Evolutionary conservation across 345 rosid genomes (phyloP).

Genomic region (Citropsis articulata): DNA sequence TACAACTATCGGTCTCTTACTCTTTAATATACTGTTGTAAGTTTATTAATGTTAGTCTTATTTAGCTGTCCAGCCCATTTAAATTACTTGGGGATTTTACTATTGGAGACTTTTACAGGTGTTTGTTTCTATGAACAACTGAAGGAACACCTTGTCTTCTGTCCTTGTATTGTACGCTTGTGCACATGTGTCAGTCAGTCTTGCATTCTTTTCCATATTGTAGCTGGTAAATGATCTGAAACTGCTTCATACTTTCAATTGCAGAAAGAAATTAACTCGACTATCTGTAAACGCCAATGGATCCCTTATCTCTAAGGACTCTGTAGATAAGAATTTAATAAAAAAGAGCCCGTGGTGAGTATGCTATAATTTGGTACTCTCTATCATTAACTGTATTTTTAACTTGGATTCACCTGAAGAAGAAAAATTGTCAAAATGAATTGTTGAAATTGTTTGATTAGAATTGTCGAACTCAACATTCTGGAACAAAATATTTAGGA

Average conservation of each 20-base stretch:
- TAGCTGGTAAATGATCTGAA: neutral
- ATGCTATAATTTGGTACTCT: neutral
- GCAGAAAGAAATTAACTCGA: slow-evolving; percentile 74
- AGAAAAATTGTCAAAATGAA: neutral
- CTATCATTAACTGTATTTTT: neutral
- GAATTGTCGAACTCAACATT: neutral
- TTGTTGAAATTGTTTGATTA: neutral
- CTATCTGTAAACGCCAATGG: slow-evolving; percentile 77
- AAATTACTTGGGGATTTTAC: neutral
- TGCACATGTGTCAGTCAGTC: neutral
- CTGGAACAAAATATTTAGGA: neutral
- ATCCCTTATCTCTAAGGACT: slow-evolving; percentile 56
- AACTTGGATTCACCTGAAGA: neutral
- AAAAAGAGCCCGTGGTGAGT: slow-evolving; percentile 69
- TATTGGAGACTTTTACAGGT: neutral
- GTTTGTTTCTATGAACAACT: neutral
- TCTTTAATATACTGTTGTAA: neutral
- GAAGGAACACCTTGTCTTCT: neutral
- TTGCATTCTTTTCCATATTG: neutral
- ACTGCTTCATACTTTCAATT: slow-evolving; percentile 12
- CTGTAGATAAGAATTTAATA: slow-evolving; percentile 54
- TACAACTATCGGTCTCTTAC: neutral
- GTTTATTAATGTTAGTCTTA: neutral
- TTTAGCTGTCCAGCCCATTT: neutral
- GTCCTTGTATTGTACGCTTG: neutral